Evolutionary conservation across 75 land plant genomes (phyloP).

Genomic region (Sequoia sempervirens): DNA sequence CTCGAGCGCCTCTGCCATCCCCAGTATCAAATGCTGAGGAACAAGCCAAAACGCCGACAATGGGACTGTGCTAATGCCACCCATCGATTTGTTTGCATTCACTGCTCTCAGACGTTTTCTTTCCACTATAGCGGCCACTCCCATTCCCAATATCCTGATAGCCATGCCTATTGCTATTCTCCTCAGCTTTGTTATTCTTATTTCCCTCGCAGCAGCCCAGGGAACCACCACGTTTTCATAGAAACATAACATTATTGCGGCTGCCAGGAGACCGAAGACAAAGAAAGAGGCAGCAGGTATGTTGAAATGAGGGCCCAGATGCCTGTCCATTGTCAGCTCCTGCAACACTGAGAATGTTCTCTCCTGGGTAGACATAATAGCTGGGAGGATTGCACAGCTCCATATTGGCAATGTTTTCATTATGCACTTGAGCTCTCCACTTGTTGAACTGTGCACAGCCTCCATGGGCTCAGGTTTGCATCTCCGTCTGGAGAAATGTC

Average conservation of each 20-base stretch:
- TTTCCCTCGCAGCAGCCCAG: neutral
- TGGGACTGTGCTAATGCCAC: neutral
- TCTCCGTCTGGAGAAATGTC: neutral
- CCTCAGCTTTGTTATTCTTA: neutral
- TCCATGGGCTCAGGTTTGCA: neutral
- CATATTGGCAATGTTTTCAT: neutral
- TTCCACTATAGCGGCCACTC: neutral
- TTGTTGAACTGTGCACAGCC: neutral
- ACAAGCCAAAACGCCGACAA: neutral
- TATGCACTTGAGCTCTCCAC: neutral
- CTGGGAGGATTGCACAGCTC: neutral
- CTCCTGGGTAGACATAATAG: neutral
- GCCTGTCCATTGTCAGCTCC: neutral
- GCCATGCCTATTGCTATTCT: neutral
- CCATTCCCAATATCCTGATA: neutral
- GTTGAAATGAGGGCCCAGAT: neutral
- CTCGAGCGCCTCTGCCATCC: neutral
- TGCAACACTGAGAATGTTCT: slow-evolving; percentile 1
- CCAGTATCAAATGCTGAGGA: neutral
- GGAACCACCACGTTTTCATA: neutral
- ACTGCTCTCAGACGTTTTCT: neutral
- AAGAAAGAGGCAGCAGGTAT: neutral
- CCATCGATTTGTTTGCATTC: too few species aligned
- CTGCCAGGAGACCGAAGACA: neutral
- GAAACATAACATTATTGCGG: neutral